Evolutionary conservation across 208 protist genomes (phyloP), one percentile per base, ranked within the genome.

Genomic region (Zelonia costaricensis): DNA sequence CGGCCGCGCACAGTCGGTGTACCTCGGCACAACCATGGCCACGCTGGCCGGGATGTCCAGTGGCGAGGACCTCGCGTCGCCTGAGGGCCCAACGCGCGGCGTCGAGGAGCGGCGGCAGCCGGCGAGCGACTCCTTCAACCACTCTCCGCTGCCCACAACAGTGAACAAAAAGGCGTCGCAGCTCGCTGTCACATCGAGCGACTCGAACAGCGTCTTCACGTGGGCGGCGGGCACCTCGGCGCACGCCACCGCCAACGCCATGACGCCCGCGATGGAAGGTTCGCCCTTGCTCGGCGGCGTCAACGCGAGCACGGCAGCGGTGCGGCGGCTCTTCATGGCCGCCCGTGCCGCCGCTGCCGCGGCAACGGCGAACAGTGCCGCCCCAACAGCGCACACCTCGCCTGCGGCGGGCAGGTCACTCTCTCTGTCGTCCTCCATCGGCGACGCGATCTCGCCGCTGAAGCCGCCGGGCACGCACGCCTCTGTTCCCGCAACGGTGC

Each of bases 291-390:
- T 27, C 5, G 40, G 28, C 23, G 43, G 27, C 9, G 18, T 27
- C 33, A 69, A 76, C 33, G 33, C 62, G 8, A 76, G 66, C 43
- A 39, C 46, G 57, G 9, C 62, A 27, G 69, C 69, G 18, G 69
- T 76, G 16, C 62, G 57, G 2, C 22, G 12, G 22, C 48, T 76
- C 12, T 76, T 76, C 16, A 48, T 45, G 10, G 8, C 43, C 6
- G 54, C 54, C 0, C 63, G 42, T 13, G 47, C 45, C 2, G 23
- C 36, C 0, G 9, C 22, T 20, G 15, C 43, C 0, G 42, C 30
- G 1, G 53, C 18, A 2, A 1, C 25, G 4, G 9, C 9, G 15
- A 25, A 22, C 27, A 9, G 54, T 23, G 20, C 8, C 0, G 31
- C 54, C 4, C 23, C 22, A 3, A 1, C 3, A 7, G 23, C 52